Evolutionary conservation across 1,139 yeast species (phyloP).

Genomic region (Wickerhamomyces sp.): DNA sequence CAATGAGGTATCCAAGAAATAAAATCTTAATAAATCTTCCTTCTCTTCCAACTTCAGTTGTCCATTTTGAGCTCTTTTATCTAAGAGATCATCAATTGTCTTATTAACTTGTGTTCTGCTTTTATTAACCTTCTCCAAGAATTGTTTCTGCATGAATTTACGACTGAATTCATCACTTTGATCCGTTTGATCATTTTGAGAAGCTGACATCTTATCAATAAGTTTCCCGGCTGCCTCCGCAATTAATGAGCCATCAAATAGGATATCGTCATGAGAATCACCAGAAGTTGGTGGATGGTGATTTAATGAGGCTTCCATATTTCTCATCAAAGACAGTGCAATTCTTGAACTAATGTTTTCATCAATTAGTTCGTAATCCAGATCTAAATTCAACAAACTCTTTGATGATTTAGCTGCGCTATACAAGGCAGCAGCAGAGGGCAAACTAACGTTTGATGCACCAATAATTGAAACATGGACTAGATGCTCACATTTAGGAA

Average conservation of each 20-base stretch:
- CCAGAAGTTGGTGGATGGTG: conserved; percentile 9
- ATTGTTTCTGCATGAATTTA: conserved; percentile 36
- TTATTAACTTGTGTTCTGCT: conserved; percentile 55
- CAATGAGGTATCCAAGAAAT: conserved; percentile 61
- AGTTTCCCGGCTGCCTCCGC: conserved; percentile 66
- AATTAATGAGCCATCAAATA: conserved; percentile 51
- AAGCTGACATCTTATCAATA: conserved; percentile 28
- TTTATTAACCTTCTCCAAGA: conserved; percentile 47
- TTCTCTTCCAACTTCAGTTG: conserved; percentile 59
- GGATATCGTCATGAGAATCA: conserved; percentile 41
- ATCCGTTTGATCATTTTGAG: conserved; percentile 7
- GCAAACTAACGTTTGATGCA: conserved; percentile 48
- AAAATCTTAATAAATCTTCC: conserved; percentile 61
- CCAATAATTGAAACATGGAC: conserved; percentile 77
- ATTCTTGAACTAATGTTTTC: conserved; percentile 73
- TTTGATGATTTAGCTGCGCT: conserved; percentile 64
- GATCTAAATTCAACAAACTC: conserved; percentile 63
- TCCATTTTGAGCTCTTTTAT: conserved; percentile 49
- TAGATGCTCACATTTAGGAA: conserved; percentile 64
- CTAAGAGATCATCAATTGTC: conserved; percentile 58
- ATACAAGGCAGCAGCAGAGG: conserved; percentile 65
- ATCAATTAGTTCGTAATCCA: conserved; percentile 64
- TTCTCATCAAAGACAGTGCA: conserved; percentile 77
- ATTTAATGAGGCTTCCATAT: conserved; percentile 63
- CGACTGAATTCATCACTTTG: conserved; percentile 33